These are phyloP conservation scores for Yarrowia porcina DNA, from an alignment of 805 yeast genomes.

Conservation along the genomic window DNA sequence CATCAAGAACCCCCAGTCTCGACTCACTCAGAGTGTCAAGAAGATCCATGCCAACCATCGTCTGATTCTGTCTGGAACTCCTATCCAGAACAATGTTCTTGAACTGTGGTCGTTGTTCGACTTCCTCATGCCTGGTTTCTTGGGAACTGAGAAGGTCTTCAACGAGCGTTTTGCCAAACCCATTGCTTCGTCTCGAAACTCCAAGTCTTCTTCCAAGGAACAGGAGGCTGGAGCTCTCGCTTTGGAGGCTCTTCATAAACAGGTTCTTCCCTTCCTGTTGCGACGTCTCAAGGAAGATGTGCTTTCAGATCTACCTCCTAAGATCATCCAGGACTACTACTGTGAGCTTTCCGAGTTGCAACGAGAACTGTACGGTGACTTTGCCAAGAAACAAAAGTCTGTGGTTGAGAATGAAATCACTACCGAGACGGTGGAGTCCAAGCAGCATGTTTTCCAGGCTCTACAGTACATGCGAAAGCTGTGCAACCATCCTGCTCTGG, in stretches of 20 bases:
- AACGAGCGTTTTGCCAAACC: conserved; percentile 98
- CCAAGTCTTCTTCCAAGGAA: conserved; percentile 85
- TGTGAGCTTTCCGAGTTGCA: conserved; percentile 93
- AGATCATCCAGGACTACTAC: conserved; percentile 96
- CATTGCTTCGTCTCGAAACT: conserved; percentile 86
- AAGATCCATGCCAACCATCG: conserved; percentile 81
- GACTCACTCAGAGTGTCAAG: conserved; percentile 85
- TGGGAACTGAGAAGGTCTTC: conserved; percentile 91
- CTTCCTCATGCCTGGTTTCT: conserved; percentile 96
- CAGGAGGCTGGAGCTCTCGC: conserved; percentile 98
- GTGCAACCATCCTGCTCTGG: conserved; percentile 95
- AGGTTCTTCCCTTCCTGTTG: conserved; percentile 91
- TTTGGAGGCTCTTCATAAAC: conserved; percentile 91
- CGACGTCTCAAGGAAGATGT: conserved; percentile 97
- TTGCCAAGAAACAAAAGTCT: conserved; percentile 84
- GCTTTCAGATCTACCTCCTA: conserved; percentile 92
- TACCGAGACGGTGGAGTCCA: conserved; percentile 40
- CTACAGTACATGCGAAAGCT: conserved; percentile 94
- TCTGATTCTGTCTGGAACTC: conserved; percentile 90
- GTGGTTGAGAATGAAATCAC: conserved; percentile 56
- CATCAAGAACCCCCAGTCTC: conserved; percentile 85
- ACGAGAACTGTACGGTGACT: conserved; percentile 80
- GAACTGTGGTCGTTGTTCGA: conserved; percentile 98
- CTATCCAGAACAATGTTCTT: conserved; percentile 93
- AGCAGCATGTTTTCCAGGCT: conserved; percentile 95